Percentiles rank a stretch among this genome's conserved stretches.
Evolutionary conservation across 2,329 filamentous ascomycete species (phyloP).

Genomic region (Alternaria consortialis): DNA sequence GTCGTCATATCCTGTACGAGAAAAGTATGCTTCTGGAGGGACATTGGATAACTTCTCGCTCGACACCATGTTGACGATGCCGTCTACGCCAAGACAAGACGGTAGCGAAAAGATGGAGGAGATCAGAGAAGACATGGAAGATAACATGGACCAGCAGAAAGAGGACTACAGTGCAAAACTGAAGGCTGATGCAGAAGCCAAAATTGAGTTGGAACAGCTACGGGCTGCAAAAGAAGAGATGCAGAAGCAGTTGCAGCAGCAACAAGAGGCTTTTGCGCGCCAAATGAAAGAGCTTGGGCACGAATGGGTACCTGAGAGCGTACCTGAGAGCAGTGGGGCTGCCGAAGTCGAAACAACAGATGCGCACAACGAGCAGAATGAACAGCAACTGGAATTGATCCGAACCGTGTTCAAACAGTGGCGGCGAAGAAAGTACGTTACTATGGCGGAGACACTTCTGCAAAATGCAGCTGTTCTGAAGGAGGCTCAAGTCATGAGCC

Average conservation of each 20-base stretch:
- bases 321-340: conserved; percentile 56
- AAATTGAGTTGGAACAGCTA: conserved; percentile 83
- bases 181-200: conserved; percentile 75
- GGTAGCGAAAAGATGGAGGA: conserved; percentile 79
- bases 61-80: conserved; percentile 92
- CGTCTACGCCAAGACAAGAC: conserved; percentile 85
- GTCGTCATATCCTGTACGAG: conserved; percentile 84
- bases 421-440: conserved; percentile 85
- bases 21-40: conserved; percentile 95
- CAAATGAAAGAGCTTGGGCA: conserved; percentile 74
- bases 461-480: conserved; percentile 89
- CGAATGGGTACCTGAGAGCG: conserved; percentile 63
- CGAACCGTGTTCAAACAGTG: conserved; percentile 75
- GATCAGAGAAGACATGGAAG: conserved; percentile 83
- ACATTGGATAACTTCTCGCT: conserved; percentile 96
- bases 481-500: conserved; percentile 97
- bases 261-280: conserved; percentile 84
- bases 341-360: conserved; percentile 19
- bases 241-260: conserved; percentile 82
- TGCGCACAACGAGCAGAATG: conserved; percentile 58
- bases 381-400: conserved; percentile 76
- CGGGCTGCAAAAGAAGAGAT: conserved; percentile 84
- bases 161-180: conserved; percentile 82
- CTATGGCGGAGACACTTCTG: conserved; percentile 90
- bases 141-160: conserved; percentile 82